Conservation (phyloP, 2,329 filamentous ascomycete genomes). For the Metarhizium robertsii region DNA sequence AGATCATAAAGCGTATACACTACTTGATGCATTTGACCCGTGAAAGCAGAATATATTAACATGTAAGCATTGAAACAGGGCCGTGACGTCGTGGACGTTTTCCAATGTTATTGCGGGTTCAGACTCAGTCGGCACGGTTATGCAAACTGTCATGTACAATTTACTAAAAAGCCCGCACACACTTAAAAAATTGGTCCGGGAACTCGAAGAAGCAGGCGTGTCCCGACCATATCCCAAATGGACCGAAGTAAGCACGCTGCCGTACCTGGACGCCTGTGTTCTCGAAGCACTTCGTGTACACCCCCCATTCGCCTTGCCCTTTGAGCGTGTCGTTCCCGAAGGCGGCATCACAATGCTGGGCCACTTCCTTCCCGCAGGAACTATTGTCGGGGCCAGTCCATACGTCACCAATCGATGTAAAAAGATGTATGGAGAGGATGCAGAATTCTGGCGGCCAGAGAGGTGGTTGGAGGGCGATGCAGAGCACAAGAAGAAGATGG, state of each 20-base stretch:
- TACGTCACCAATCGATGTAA: slow-evolving; percentile 1
- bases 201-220: slow-evolving; percentile 17
- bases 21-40: too few species aligned
- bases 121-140: slow-evolving; percentile 18
- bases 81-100: slow-evolving; percentile 19
- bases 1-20: background rate
- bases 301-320: background rate
- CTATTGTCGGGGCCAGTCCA: background rate
- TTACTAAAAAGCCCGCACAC: slow-evolving; percentile 17
- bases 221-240: slow-evolving; percentile 17
- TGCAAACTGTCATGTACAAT: slow-evolving; percentile 17
- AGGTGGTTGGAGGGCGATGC: background rate
- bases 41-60: too few species aligned
- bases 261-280: slow-evolving; percentile 16
- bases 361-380: background rate
- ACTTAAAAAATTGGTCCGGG: slow-evolving; percentile 14
- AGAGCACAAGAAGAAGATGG: slow-evolving; percentile 1
- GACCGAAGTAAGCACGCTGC: slow-evolving; percentile 16
- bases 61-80: slow-evolving; percentile 7
- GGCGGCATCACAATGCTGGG: background rate
- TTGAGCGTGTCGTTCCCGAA: slow-evolving; percentile 1
- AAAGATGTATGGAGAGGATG: background rate
- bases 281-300: slow-evolving; percentile 1
- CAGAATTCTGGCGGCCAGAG: slow-evolving; percentile 2
- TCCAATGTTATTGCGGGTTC: slow-evolving; percentile 19